Percentiles rank a stretch among this genome's conserved stretches.
Conservation (phyloP, 768 basidiomycete genomes). For the Lyophyllum atratum region DNA sequence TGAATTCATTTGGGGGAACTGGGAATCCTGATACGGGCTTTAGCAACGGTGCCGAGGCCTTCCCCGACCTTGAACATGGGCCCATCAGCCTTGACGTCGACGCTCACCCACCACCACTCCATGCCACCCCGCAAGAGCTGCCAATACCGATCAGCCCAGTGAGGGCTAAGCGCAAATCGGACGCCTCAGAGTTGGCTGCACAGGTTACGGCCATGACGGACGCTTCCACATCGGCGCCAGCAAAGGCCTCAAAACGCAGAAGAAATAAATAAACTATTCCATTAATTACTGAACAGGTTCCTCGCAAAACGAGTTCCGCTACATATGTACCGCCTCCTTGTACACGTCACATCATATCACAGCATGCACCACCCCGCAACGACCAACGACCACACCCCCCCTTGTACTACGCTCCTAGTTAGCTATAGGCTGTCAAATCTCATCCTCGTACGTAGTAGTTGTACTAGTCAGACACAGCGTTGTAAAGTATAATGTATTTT, state of each 20-base stretch:
- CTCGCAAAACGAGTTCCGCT: not conserved
- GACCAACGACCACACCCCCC: not conserved
- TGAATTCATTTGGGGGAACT: conserved; percentile 10
- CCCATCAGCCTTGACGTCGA: not conserved
- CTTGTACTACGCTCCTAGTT: not conserved
- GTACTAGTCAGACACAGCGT: not conserved
- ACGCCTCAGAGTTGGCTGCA: conserved; percentile 14
- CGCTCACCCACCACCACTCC: not conserved
- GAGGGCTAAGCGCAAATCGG: conserved; percentile 18
- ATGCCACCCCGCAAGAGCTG: not conserved
- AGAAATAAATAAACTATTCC: conserved; percentile 17
- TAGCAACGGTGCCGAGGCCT: conserved; percentile 7
- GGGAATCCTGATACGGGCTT: not conserved
- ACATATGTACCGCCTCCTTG: not conserved
- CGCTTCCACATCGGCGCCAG: not conserved
- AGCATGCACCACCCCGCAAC: not conserved
- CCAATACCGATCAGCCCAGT: conserved; percentile 1
- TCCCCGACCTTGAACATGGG: conserved; percentile 4
- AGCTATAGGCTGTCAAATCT: not conserved
- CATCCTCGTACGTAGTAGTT: conserved; percentile 7
- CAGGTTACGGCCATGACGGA: not conserved
- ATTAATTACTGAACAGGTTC: not conserved
- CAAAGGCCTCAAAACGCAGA: conserved; percentile 18
- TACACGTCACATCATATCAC: not conserved
- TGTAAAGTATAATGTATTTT: conserved; percentile 22